These are phyloP conservation scores for Trypethelium eluteriae DNA, from an alignment of 495 filamentous ascomycete genomes.

Conservation along the genomic window DNA sequence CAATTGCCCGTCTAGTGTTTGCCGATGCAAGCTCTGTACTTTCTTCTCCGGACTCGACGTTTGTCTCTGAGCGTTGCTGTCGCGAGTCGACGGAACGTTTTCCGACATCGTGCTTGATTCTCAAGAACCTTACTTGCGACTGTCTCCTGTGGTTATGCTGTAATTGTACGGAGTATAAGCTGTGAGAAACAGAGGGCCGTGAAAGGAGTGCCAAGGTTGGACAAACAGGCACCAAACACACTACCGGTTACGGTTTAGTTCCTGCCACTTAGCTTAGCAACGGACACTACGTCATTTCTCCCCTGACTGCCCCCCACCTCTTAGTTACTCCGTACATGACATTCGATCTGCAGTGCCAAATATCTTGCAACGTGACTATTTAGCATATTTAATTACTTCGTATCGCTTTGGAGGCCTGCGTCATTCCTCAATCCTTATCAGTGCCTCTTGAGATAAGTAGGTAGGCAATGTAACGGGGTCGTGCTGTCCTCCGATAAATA, in stretches of 20 bases:
- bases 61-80: conserved; percentile 47
- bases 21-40: not conserved
- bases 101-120: conserved; percentile 18
- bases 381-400: too few relatives aligned
- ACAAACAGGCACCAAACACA: not conserved
- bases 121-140: not conserved
- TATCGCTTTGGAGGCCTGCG: too few relatives aligned
- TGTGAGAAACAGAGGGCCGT: not conserved
- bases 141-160: not conserved
- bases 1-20: conserved; percentile 8
- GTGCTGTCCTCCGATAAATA: too few relatives aligned
- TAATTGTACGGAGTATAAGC: not conserved
- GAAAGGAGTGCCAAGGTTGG: not conserved
- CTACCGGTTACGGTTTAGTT: not conserved
- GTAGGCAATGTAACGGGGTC: too few relatives aligned
- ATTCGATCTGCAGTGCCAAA: too few relatives aligned
- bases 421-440: too few relatives aligned
- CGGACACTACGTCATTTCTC: too few relatives aligned
- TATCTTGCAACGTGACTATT: too few relatives aligned
- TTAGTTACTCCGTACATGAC: too few relatives aligned
- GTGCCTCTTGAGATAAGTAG: too few relatives aligned
- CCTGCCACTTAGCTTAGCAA: too few relatives aligned
- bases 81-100: conserved; percentile 49
- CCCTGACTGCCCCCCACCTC: too few relatives aligned
- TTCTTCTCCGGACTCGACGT: conserved; percentile 24